Percentiles rank a stretch among this genome's conserved stretches.
Evolutionary conservation across 2,329 filamentous ascomycete genomes (phyloP).

Genomic region (Fusarium subtropicale): DNA sequence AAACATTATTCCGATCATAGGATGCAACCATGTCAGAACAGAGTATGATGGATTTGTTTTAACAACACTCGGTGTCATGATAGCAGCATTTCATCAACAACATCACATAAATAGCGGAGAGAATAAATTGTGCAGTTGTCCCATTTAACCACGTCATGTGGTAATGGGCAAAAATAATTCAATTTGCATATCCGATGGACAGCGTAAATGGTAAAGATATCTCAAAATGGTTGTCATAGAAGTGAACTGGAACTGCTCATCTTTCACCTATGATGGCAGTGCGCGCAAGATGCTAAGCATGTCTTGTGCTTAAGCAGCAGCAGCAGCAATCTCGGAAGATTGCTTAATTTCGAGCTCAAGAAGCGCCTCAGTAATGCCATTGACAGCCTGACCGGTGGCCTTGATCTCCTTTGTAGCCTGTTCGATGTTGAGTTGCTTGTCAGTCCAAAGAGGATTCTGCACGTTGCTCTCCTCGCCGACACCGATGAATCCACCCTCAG

Average conservation of each 20-base stretch:
- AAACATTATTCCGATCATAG: conserved; percentile 12
- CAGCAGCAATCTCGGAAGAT: conserved; percentile 47
- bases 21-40: neutral
- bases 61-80: neutral
- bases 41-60: neutral
- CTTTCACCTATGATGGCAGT: conserved; percentile 14
- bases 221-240: conserved; percentile 38
- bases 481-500: conserved; percentile 91
- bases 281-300: neutral
- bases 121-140: neutral
- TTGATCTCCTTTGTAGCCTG: conserved; percentile 72
- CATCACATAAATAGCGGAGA: neutral
- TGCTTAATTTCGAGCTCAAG: conserved; percentile 65
- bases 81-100: neutral
- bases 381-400: conserved; percentile 54
- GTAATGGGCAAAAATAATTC: conserved; percentile 25
- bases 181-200: conserved; percentile 38
- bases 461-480: conserved; percentile 79
- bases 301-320: conserved; percentile 43
- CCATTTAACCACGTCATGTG: conserved; percentile 19
- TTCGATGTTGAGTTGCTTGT: conserved; percentile 84
- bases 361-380: conserved; percentile 67
- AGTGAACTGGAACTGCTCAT: conserved; percentile 36
- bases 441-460: conserved; percentile 86
- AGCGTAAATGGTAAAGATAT: conserved; percentile 35